Percentiles rank a stretch among this genome's conserved stretches.
Evolutionary conservation across 306 rosid species (phyloP).

Genomic region (Citrullus mucosospermus): DNA sequence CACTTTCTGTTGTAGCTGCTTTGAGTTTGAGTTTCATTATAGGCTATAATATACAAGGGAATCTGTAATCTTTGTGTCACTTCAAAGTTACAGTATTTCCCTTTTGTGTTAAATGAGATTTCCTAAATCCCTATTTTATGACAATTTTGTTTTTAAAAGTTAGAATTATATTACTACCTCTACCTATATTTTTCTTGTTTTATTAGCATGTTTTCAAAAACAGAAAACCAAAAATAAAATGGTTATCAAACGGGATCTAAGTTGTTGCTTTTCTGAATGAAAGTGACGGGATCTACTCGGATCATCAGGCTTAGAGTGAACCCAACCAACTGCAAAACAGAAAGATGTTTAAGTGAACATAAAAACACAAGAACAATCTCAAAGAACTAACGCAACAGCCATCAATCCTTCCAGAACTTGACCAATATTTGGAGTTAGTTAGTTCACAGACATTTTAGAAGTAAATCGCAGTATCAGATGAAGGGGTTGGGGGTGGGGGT

Average conservation of each 20-base stretch:
- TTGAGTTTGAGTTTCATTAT: not conserved
- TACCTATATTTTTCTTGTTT: too few relatives aligned
- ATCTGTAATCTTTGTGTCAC: not conserved
- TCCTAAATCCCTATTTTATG: not conserved
- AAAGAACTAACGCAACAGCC: not conserved
- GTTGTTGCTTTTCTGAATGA: slow-evolving; percentile 17
- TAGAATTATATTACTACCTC: too few relatives aligned
- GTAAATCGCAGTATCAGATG: too few relatives aligned
- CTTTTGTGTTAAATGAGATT: not conserved
- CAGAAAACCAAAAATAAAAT: too few relatives aligned
- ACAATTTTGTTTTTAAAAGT: too few relatives aligned
- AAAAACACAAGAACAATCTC: not conserved
- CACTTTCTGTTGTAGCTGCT: not conserved
- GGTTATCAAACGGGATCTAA: not conserved
- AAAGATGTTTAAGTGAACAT: not conserved
- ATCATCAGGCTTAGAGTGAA: slow-evolving; percentile 51
- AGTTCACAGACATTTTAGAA: not conserved
- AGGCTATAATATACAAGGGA: not conserved
- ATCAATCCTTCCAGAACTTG: not conserved
- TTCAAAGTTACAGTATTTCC: not conserved
- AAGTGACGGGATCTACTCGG: slow-evolving; percentile 16
- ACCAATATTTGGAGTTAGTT: not conserved
- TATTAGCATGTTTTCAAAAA: too few relatives aligned
- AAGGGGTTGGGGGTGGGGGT: too few relatives aligned
- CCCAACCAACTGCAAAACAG: slow-evolving; percentile 49